Conservation (phyloP, 2,329 filamentous ascomycete species). For the Venturia nashicola region DNA sequence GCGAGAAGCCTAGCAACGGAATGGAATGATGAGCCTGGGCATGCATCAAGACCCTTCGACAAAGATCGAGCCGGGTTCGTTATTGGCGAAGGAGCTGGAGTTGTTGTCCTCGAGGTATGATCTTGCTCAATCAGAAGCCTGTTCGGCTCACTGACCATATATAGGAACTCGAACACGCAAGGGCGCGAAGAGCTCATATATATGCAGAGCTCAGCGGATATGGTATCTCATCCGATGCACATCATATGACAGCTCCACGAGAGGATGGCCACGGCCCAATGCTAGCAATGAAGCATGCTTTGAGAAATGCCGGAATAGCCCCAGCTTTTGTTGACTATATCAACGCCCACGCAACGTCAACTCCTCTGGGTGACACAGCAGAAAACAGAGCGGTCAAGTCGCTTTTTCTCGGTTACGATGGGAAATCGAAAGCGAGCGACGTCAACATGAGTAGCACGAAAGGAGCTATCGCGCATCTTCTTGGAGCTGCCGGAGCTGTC, state of each 20-base stretch:
- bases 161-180: constrained; percentile 74
- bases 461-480: constrained; percentile 78
- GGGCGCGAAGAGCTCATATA: constrained; percentile 61
- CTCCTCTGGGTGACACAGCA: constrained; percentile 70
- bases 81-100: constrained; percentile 81
- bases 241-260: constrained; percentile 86
- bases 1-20: constrained; percentile 74
- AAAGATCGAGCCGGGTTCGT: constrained; percentile 71
- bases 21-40: constrained; percentile 59
- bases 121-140: background rate
- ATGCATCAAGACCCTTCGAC: constrained; percentile 82
- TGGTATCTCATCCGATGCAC: constrained; percentile 77
- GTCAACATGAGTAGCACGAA: constrained; percentile 90
- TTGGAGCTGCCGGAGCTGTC: constrained; percentile 82
- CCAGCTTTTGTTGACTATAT: constrained; percentile 75
- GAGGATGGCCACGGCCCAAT: constrained; percentile 72
- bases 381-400: constrained; percentile 74
- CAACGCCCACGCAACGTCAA: constrained; percentile 92
- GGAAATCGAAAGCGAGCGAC: constrained; percentile 45
- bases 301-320: constrained; percentile 57
- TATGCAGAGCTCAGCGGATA: constrained; percentile 87
- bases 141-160: constrained; percentile 9
- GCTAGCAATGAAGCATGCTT: constrained; percentile 71
- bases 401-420: constrained; percentile 63
- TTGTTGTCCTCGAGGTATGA: constrained; percentile 64